A percentile compares a stretch with the other conserved stretches of the same genome.
Evolutionary conservation across 2,329 filamentous ascomycete species (phyloP).

Genomic region (Xylariales sp.): DNA sequence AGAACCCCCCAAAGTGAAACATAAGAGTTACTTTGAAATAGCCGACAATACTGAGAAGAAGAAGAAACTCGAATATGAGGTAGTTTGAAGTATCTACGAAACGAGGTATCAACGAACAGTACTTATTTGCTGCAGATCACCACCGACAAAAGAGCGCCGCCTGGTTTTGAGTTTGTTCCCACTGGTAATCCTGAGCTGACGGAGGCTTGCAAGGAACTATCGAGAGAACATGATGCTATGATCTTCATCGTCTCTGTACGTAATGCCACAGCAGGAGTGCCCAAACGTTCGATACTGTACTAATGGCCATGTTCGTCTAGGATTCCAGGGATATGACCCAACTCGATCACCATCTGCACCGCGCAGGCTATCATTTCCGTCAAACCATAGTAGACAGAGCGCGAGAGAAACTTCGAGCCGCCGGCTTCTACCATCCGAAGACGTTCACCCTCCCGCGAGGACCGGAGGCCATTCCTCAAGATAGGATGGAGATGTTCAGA

Average conservation of each 20-base stretch:
- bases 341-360: constrained; percentile 50
- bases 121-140: constrained; percentile 42
- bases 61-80: constrained; percentile 59
- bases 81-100: constrained; percentile 30
- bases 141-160: constrained; percentile 45
- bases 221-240: constrained; percentile 56
- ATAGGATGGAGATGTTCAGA: constrained; percentile 54
- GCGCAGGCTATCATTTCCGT: constrained; percentile 57
- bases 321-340: constrained; percentile 29
- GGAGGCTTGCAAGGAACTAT: constrained; percentile 58
- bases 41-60: constrained; percentile 62
- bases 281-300: constrained; percentile 7
- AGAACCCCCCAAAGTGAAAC: constrained; percentile 42
- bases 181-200: constrained; percentile 59
- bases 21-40: constrained; percentile 60
- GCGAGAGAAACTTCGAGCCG: constrained; percentile 17
- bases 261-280: too few relatives aligned
- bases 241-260: constrained; percentile 64
- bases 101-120: constrained; percentile 8
- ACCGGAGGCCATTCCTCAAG: constrained; percentile 56
- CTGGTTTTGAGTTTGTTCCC: constrained; percentile 59
- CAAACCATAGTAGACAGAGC: constrained; percentile 56
- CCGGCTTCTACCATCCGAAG: constrained; percentile 23
- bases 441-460: constrained; percentile 22
- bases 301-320: constrained; percentile 20